A percentile compares a stretch with the other conserved stretches of the same genome.
These are phyloP conservation scores for Fusarium nanum DNA, from an alignment of 2,329 filamentous ascomycete species.

Conservation along the genomic window DNA sequence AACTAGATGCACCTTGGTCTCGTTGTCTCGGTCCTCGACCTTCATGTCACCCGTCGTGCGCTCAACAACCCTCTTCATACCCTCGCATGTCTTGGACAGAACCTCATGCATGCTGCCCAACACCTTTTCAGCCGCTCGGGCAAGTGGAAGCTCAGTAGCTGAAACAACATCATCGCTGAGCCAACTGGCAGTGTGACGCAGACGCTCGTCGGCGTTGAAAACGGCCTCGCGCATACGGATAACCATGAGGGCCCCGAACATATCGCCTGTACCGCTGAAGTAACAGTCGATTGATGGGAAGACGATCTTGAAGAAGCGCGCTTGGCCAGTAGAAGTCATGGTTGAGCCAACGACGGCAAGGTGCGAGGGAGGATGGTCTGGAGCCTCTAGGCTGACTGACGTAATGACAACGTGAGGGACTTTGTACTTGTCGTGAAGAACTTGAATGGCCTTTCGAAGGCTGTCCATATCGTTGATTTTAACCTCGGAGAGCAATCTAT, in stretches of 20 bases:
- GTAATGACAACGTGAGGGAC: slow-evolving; percentile 94
- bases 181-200: slow-evolving; percentile 75
- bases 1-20: slow-evolving; percentile 73
- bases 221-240: slow-evolving; percentile 89
- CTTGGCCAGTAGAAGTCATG: slow-evolving; percentile 68
- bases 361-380: slow-evolving; percentile 60
- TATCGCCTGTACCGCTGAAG: slow-evolving; percentile 96
- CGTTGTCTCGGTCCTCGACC: slow-evolving; percentile 58
- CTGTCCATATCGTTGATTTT: slow-evolving; percentile 81
- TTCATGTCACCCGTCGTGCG: slow-evolving; percentile 57
- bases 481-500: slow-evolving; percentile 83
- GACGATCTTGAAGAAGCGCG: slow-evolving; percentile 88
- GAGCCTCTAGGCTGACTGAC: slow-evolving; percentile 77
- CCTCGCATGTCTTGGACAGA: slow-evolving; percentile 74
- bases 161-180: slow-evolving; percentile 77
- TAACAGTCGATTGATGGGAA: slow-evolving; percentile 91
- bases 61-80: slow-evolving; percentile 66
- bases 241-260: slow-evolving; percentile 94
- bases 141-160: slow-evolving; percentile 80
- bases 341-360: slow-evolving; percentile 84
- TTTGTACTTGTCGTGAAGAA: slow-evolving; percentile 78
- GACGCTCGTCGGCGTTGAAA: slow-evolving; percentile 50
- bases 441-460: slow-evolving; percentile 78
- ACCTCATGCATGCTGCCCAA: slow-evolving; percentile 93
- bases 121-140: slow-evolving; percentile 85